Evolutionary conservation across 352 stramenopile genomes (phyloP).

Genomic region (Elongisporangium undulatum): DNA sequence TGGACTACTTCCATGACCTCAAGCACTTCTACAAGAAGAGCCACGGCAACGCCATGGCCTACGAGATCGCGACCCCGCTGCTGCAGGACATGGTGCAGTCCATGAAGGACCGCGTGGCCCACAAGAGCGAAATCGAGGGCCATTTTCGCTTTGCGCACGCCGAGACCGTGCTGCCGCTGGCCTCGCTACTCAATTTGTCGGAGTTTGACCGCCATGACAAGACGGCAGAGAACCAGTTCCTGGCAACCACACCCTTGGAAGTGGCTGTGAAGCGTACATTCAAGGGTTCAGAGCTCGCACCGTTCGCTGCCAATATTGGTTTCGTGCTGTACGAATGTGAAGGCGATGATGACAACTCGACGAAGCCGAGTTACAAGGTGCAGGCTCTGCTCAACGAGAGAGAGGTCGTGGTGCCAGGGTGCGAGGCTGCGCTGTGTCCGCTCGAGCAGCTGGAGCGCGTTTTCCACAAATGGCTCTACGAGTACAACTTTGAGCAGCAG

Average conservation of each 20-base stretch:
- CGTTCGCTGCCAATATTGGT: slow-evolving; percentile 78
- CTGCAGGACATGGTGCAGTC: slow-evolving; percentile 57
- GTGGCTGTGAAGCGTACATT: slow-evolving; percentile 49
- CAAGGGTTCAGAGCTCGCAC: slow-evolving; percentile 46
- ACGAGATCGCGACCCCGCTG: slow-evolving; percentile 69
- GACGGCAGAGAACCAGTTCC: slow-evolving; percentile 54
- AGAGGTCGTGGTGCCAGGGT: slow-evolving; percentile 51
- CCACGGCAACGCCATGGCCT: slow-evolving; percentile 62
- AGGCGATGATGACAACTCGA: slow-evolving; percentile 1
- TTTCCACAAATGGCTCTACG: slow-evolving; percentile 61
- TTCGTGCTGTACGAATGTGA: slow-evolving; percentile 79
- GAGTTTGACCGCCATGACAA: slow-evolving; percentile 60
- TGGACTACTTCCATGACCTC: slow-evolving; percentile 86
- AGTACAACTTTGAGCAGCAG: slow-evolving; percentile 59
- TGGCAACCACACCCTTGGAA: slow-evolving; percentile 46
- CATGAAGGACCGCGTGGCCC: slow-evolving; percentile 39
- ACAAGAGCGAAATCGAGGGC: slow-evolving; percentile 33
- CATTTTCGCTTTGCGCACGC: slow-evolving; percentile 85
- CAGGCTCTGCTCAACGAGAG: slow-evolving; percentile 67
- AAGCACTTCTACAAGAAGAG: slow-evolving; percentile 87
- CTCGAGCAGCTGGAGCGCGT: slow-evolving; percentile 50
- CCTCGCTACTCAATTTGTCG: slow-evolving; percentile 67
- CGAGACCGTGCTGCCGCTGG: slow-evolving; percentile 76
- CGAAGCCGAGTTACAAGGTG: slow-evolving; percentile 26
- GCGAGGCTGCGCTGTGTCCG: slow-evolving; percentile 36